Percentiles rank a stretch among this genome's conserved stretches.
Conservation (phyloP, 768 basidiomycete species). For the Tylopilus plumbeoviolaceoides region DNA sequence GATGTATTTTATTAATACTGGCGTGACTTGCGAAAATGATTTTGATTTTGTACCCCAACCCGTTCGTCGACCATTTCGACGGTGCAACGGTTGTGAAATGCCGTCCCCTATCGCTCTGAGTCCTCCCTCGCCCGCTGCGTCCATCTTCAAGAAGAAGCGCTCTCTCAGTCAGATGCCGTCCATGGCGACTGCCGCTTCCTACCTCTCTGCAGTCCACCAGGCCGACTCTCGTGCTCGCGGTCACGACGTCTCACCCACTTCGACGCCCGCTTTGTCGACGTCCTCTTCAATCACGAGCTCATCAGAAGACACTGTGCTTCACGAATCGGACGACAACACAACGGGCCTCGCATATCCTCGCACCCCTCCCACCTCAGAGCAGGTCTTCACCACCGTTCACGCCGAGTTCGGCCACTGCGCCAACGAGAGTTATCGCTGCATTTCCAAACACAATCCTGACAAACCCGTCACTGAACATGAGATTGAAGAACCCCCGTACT, state of each 20-base stretch:
- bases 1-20: slow-evolving; percentile 16
- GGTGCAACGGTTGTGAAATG: slow-evolving; percentile 23
- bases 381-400: slow-evolving; percentile 75
- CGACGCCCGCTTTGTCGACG: slow-evolving; percentile 69
- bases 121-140: slow-evolving; percentile 45
- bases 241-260: slow-evolving; percentile 45
- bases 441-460: slow-evolving; percentile 51
- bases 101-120: slow-evolving; percentile 65
- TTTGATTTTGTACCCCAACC: slow-evolving; percentile 7
- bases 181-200: slow-evolving; percentile 52
- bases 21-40: slow-evolving; percentile 13
- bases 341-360: slow-evolving; percentile 59
- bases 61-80: slow-evolving; percentile 8
- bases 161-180: slow-evolving; percentile 33
- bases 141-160: slow-evolving; percentile 62
- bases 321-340: slow-evolving; percentile 49
- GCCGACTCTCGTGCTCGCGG: slow-evolving; percentile 66
- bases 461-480: slow-evolving; percentile 48
- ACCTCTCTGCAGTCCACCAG: slow-evolving; percentile 56
- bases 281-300: slow-evolving; percentile 69
- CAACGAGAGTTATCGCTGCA: slow-evolving; percentile 68
- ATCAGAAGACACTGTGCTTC: slow-evolving; percentile 63
- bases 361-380: slow-evolving; percentile 75
- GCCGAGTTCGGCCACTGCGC: slow-evolving; percentile 92
- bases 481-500: slow-evolving; percentile 88